Base-by-base conservation (phyloP, 176 grass and related monocot species). In the Paspalum notatum region DNA sequence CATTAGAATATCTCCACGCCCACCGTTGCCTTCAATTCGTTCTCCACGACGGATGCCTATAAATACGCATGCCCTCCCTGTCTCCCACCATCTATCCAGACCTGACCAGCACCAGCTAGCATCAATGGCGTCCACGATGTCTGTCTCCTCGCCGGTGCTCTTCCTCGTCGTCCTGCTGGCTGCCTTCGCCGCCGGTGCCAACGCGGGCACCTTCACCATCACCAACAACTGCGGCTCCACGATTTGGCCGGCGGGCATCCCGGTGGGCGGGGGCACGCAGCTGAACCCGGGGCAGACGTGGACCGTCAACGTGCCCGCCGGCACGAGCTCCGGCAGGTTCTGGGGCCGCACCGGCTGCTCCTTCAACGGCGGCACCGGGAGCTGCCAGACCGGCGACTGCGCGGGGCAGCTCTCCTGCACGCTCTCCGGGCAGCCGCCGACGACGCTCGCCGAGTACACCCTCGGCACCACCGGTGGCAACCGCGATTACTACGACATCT, bases 161-260 rank as follows among this genome's bases (percentile, higher is more conserved):
- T 3, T 82, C 71, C 17, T 90, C 9, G 3, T 85, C 68, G 3
- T 85, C 68, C n/a, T 74, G 39, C 54, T 82, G 0, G 12, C 71
- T 60, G 14, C 37, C 57, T 44, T 77, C 22, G 1, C 40, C 0
- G 6, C 41, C 4, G 12, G 72, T 0, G 39, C 76, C 2, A 72
- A 68, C 22, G 83, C 83, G 0, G 63, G 81, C 8, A 85, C 47
- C 1, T 85, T 95, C 84, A 83, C 74, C 39, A 44, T 95, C 32
- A 52, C n/a, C 7, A 95, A 95, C 87, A 55, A 48, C 5, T 95
- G 93, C 51, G 9, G 74, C 2, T 92, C 13, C 63, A 88, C 83
- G 0, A 76, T 91, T 20, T 94, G 89, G 86, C 86, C 76, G 11
- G 92, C 92, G 2, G 83, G 46, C 1, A 79, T 20, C 14, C 75